Percentiles rank a stretch among this genome's conserved stretches.
Evolutionary conservation across 1,139 yeast genomes (phyloP).

Genomic region (Geotrichum citri-aurantii): DNA sequence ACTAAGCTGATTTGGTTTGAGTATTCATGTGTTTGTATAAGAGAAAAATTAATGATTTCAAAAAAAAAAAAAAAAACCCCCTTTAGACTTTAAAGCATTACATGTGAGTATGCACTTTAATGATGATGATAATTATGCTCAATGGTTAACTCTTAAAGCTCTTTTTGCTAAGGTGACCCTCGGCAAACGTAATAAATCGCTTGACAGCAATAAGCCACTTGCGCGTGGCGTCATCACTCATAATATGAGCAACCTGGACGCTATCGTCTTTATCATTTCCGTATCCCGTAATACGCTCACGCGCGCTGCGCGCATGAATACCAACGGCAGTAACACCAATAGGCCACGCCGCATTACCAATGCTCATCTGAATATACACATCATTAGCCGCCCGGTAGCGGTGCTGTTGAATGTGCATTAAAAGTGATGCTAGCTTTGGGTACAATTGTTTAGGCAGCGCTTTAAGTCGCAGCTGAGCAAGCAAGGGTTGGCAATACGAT

Average conservation of each 20-base stretch:
- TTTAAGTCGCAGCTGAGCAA: constrained; percentile 51
- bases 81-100: too few species aligned
- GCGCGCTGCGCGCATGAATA: constrained; percentile 68
- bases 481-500: constrained; percentile 52
- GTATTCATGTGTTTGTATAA: not conserved
- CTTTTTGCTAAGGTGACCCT: constrained; percentile 28
- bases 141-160: constrained; percentile 7
- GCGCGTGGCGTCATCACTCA: constrained; percentile 71
- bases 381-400: constrained; percentile 58
- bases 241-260: constrained; percentile 54
- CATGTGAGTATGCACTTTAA: too few species aligned
- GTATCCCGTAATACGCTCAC: constrained; percentile 40
- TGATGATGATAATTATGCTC: not conserved
- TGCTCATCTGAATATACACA: constrained; percentile 66
- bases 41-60: not conserved
- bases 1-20: not conserved
- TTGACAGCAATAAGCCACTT: constrained; percentile 74
- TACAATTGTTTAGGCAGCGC: constrained; percentile 44
- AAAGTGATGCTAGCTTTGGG: constrained; percentile 54
- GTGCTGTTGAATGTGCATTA: constrained; percentile 52
- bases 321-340: constrained; percentile 78
- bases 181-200: constrained; percentile 57
- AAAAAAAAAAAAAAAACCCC: not conserved
- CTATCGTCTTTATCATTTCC: constrained; percentile 23
- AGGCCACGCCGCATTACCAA: constrained; percentile 92